A percentile compares a stretch with the other conserved stretches of the same genome.
Conservation (phyloP, 75 land plant species). For the Pinus tabuliformis region DNA sequence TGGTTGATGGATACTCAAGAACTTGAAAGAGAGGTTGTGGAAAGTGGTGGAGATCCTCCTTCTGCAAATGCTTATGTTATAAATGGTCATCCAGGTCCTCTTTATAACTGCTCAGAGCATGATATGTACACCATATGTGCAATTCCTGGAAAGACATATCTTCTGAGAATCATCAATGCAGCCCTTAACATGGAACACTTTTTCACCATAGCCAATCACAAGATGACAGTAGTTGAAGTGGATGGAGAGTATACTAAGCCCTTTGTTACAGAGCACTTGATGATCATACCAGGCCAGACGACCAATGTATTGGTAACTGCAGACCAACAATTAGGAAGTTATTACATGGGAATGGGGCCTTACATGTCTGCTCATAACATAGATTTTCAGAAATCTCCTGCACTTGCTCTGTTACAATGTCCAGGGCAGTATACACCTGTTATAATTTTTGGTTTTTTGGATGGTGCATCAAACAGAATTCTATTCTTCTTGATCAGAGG, state of each 20-base stretch:
- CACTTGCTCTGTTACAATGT: conserved; percentile 8
- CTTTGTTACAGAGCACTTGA: conserved; percentile 19
- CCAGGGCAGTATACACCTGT: conserved; percentile 16
- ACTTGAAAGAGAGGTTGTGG: neutral
- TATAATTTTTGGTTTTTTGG: conserved; percentile 13
- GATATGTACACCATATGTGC: neutral
- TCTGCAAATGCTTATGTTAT: conserved; percentile 39
- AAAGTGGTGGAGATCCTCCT: conserved; percentile 39
- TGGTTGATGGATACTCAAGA: neutral
- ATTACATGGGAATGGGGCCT: conserved; percentile 46
- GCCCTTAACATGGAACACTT: conserved; percentile 30
- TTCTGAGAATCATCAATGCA: no score
- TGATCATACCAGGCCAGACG: conserved; percentile 69
- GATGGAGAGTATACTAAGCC: conserved; percentile 24
- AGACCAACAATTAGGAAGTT: conserved; percentile 29
- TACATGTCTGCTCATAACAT: conserved; percentile 32
- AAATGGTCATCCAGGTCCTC: conserved; percentile 31
- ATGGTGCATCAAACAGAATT: neutral
- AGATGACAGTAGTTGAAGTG: conserved; percentile 47
- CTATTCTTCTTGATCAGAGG: no score
- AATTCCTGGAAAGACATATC: conserved; percentile 31
- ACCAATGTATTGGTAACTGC: conserved; percentile 50
- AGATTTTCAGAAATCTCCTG: conserved; percentile 21
- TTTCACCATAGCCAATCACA: conserved; percentile 64
- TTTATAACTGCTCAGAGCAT: conserved; percentile 19